Evolutionary conservation across 2,329 filamentous ascomycete species (phyloP), one percentile per base, ranked within the genome.

Genomic region (Phaeomoniella chlamydospora): DNA sequence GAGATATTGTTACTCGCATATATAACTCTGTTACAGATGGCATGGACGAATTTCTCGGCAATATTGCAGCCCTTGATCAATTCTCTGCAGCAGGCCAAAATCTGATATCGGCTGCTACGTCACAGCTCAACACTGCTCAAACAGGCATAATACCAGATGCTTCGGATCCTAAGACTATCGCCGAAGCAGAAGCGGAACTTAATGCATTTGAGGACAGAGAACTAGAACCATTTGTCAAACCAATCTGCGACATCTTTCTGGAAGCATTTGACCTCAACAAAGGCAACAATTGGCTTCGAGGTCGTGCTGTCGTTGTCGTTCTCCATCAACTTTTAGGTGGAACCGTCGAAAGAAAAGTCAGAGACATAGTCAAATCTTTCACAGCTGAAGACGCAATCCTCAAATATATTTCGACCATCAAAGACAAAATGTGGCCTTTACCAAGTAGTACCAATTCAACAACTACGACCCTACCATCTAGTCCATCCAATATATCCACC

Each of bases 11-110:
- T 43, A 86, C 84, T 1, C 77, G 90, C 3, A 76, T 98, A 33
- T 98, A 96, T 60, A 92, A 92, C 54, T 96, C 88, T 0, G 88
- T 98, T 15, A 83, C 88, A 1, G 90, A 98, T 52, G 90, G 92
- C 19, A 92, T 98, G 80, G 90, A 98, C 53, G 90, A 98, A 48
- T 92, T 98, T 37, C 65, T 98, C 3, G 90, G 90, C 38, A 96
- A 94, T 52, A 88, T 96, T 31, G 85, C 90, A 1, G 87, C 94
- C 0, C 70, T 98, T 18, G 90, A 98, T 49, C 90, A 96, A 54
- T 72, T 98, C 4, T 94, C 87, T 0, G 72, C 86, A 2, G 87
- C 90, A 4, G 88, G 88, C 0, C 88, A 96, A 53, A 94, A 87
- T 49, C 70, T 96, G 34, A 65, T 65, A 12, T 62, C 60, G 5